Percentiles rank a stretch among this genome's conserved stretches.
Evolutionary conservation across 164 flowering plant genomes (phyloP).

Genomic region (Macadamia tetraphylla): DNA sequence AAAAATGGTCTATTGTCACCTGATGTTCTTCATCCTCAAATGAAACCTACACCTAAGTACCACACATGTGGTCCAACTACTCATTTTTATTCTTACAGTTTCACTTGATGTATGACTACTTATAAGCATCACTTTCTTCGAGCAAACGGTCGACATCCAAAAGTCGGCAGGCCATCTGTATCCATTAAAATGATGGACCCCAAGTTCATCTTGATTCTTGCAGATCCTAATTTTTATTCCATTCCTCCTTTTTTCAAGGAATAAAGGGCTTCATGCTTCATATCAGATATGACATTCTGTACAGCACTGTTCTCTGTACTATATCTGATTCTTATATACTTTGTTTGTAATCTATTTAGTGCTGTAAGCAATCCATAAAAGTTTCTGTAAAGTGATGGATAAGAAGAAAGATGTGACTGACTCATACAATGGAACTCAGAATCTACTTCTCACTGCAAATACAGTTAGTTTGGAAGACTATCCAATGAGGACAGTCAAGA

Average conservation of each 20-base stretch:
- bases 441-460: too few species aligned
- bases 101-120: not conserved
- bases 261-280: not conserved
- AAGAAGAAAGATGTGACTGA: too few species aligned
- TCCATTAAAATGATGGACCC: not conserved
- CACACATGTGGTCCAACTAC: slow-evolving; percentile 10
- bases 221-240: not conserved
- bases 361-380: too few species aligned
- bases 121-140: not conserved
- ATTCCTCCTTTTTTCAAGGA: not conserved
- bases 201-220: not conserved
- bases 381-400: too few species aligned
- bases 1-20: slow-evolving; percentile 3
- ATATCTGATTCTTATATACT: too few species aligned
- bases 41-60: slow-evolving; percentile 9
- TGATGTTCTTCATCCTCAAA: not conserved
- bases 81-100: not conserved
- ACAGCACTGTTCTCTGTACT: not conserved
- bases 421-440: too few species aligned
- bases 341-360: too few species aligned
- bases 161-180: not conserved
- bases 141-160: not conserved
- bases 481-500: too few species aligned
- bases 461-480: too few species aligned
- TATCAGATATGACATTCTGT: not conserved